Percentiles rank a stretch among this genome's conserved stretches.
phyloP scores from a whole-genome alignment of 768 basidiomycete genomes.

The Rhodotorula diobovata region DNA sequence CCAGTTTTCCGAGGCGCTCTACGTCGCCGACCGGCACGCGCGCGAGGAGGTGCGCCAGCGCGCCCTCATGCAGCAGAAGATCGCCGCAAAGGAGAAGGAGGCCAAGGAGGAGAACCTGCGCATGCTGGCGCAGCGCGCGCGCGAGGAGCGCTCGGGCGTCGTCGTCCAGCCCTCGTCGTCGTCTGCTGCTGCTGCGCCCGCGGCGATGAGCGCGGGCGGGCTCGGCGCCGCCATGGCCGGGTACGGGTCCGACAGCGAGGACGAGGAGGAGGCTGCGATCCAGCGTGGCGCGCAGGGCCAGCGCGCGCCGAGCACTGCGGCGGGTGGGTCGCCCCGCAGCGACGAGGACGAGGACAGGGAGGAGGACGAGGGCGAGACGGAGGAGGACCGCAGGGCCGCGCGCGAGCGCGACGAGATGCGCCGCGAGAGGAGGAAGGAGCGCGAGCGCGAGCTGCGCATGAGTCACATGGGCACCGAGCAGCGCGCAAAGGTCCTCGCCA shows the following conservation, averaged over 20 bases:
- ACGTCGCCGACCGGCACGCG: constrained; percentile 91
- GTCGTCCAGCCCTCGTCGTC: constrained; percentile 49
- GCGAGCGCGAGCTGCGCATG: constrained; percentile 97
- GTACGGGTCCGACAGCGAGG: constrained; percentile 58
- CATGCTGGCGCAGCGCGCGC: constrained; percentile 85
- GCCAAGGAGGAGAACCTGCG: constrained; percentile 94
- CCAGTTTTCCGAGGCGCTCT: constrained; percentile 94
- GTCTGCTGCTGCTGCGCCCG: constrained; percentile 50
- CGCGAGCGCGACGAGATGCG: constrained; percentile 85
- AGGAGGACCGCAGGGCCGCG: constrained; percentile 59
- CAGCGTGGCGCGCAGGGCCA: constrained; percentile 8
- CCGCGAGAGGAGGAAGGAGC: constrained; percentile 81
- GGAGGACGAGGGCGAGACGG: constrained; percentile 43
- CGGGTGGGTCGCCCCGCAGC: not conserved
- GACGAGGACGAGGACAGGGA: constrained; percentile 44
- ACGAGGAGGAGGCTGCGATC: constrained; percentile 51
- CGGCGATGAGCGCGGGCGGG: constrained; percentile 66
- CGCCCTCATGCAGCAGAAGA: constrained; percentile 93
- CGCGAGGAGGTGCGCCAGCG: constrained; percentile 97
- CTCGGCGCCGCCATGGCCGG: constrained; percentile 84
- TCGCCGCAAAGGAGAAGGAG: constrained; percentile 97
- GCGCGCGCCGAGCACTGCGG: constrained; percentile 2
- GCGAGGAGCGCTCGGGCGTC: constrained; percentile 85
- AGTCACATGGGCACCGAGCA: constrained; percentile 98
- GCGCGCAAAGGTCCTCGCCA: constrained; percentile 88